phyloP scores from a whole-genome alignment of 2,329 filamentous ascomycete species.

The Diaporthe vaccinii region DNA sequence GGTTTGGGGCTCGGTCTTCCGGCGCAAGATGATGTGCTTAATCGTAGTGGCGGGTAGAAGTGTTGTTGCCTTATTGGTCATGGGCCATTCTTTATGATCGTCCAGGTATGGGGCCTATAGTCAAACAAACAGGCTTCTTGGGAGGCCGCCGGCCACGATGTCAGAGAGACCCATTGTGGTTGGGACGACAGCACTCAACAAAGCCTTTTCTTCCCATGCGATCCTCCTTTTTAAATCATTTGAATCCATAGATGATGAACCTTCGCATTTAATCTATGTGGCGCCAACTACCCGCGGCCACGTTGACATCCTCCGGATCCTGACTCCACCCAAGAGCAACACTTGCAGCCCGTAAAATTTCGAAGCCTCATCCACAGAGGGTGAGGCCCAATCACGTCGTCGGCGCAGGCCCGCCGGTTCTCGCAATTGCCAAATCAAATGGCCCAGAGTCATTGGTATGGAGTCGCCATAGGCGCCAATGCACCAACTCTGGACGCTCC shows the following conservation, averaged over 20 bases:
- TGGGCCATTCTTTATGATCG: slow-evolving; percentile 24
- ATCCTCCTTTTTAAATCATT: slow-evolving; percentile 30
- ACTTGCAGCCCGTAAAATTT: slow-evolving; percentile 18
- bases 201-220: neutral
- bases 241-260: slow-evolving; percentile 17
- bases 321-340: slow-evolving; percentile 14
- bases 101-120: slow-evolving; percentile 1
- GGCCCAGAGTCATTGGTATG: neutral
- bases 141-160: slow-evolving; percentile 29
- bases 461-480: slow-evolving; percentile 22
- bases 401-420: neutral
- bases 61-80: slow-evolving; percentile 13
- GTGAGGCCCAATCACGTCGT: slow-evolving; percentile 19
- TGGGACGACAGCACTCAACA: slow-evolving; percentile 13
- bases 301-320: slow-evolving; percentile 26
- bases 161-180: slow-evolving; percentile 22
- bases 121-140: slow-evolving; percentile 15
- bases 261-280: slow-evolving; percentile 18
- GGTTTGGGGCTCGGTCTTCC: slow-evolving; percentile 14
- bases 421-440: slow-evolving; percentile 32
- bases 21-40: slow-evolving; percentile 11
- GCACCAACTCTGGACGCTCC: neutral
- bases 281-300: slow-evolving; percentile 21
- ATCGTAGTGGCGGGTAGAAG: neutral
- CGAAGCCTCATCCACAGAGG: slow-evolving; percentile 19